Evolutionary conservation across 176 grass and related monocot species (phyloP), one percentile per base, ranked within the genome.

Genomic region (Eleusine coracana): DNA sequence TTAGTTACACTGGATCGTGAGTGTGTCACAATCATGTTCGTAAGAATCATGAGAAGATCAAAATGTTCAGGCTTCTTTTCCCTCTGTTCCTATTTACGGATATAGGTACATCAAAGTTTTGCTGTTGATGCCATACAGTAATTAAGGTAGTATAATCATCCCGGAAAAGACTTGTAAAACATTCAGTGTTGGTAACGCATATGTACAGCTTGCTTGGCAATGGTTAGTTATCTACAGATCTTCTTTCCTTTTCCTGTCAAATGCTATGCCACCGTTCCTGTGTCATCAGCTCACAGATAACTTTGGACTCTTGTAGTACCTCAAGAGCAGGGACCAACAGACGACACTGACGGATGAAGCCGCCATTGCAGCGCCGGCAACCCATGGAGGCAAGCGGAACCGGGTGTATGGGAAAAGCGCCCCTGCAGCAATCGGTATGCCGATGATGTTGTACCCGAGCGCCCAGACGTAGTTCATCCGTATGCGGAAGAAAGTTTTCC

Each of bases 401-500:
- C 96, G 13, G 3, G 87, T 87, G 28, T 73, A 93, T 0, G 96
- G 93, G 76, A 98, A 98, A 23, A 98, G 85, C 14, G 68, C 89
- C 15, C 96, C 96, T 1, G 96, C 96, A 6, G 96, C 92, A 3
- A 95, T 80, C 0, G 96, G 93, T 65, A 95, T 95, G 68, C 96
- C 87, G 16, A 93, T 72, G 62, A 95, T 83, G 83, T 98, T 95
- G 91, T 98, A 98, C 13, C 96, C 96, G 11, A 98, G 93, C 11
- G 93, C 96, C 96, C 96, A 98, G 3, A 95, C 85, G 5, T 95
- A 98, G 70, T 98, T 98, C 96, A 95, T 90, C 28, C 93, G 87
- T 83, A 98, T 98, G 56, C 93, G 89, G 73, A 84, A 93, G 50
- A 98, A 90, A 17, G 96, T 86, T 79, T 98, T 98, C 79, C 93